Evolutionary conservation across 2,329 filamentous ascomycete genomes (phyloP).

Genomic region (Thielaviopsis punctulata): DNA sequence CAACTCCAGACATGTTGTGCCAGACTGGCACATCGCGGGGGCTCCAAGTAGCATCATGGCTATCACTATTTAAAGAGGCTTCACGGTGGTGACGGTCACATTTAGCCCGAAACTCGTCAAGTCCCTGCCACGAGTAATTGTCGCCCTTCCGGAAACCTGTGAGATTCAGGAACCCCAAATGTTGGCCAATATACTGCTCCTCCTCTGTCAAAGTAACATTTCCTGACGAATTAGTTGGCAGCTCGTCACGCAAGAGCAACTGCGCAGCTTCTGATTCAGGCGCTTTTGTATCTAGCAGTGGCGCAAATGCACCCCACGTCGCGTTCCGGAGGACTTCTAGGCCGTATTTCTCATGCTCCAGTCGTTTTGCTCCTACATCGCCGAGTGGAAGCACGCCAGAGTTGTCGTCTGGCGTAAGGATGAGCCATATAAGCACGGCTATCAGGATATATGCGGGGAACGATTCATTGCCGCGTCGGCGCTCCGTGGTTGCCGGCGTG

Average conservation of each 20-base stretch:
- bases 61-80: slow-evolving; percentile 23
- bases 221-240: not conserved
- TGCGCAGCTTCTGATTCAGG: slow-evolving; percentile 10
- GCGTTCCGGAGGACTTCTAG: slow-evolving; percentile 37
- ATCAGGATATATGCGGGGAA: slow-evolving; percentile 7
- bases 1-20: slow-evolving; percentile 59
- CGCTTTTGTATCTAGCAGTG: slow-evolving; percentile 16
- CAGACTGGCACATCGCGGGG: slow-evolving; percentile 36
- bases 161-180: slow-evolving; percentile 43
- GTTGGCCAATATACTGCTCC: slow-evolving; percentile 6
- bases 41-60: slow-evolving; percentile 21
- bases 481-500: not conserved
- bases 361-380: slow-evolving; percentile 20
- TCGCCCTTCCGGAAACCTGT: slow-evolving; percentile 62
- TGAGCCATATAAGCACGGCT: slow-evolving; percentile 9
- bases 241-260: slow-evolving; percentile 13
- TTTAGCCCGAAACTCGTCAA: slow-evolving; percentile 36
- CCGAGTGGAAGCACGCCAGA: slow-evolving; percentile 20
- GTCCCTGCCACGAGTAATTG: slow-evolving; percentile 60
- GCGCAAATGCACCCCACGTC: slow-evolving; percentile 42
- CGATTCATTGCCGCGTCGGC: slow-evolving; percentile 1
- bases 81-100: slow-evolving; percentile 33
- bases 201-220: slow-evolving; percentile 6
- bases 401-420: slow-evolving; percentile 7
- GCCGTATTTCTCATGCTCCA: slow-evolving; percentile 34